Evolutionary conservation across 805 yeast species (phyloP).

Genomic region (Metschnikowia hibisci): DNA sequence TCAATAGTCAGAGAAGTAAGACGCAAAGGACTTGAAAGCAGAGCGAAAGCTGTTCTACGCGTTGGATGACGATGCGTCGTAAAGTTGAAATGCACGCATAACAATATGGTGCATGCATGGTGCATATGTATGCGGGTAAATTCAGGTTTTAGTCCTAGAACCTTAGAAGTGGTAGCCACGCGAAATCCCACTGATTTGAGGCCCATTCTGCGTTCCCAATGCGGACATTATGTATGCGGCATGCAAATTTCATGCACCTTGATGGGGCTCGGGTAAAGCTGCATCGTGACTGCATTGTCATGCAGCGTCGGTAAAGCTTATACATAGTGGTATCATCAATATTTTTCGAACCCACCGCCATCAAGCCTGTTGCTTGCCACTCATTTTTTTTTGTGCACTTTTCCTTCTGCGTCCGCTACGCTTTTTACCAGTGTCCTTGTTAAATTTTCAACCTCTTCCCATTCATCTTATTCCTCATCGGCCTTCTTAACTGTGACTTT

Average conservation of each 20-base stretch:
- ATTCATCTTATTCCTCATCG: not conserved
- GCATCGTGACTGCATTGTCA: constrained; percentile 4
- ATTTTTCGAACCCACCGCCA: constrained; percentile 4
- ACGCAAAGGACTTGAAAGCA: not conserved
- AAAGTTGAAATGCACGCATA: constrained; percentile 4
- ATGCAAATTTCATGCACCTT: not conserved
- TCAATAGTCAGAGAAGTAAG: no score
- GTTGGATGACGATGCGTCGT: constrained; percentile 3
- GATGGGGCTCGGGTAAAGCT: constrained; percentile 6
- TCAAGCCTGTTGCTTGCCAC: constrained; percentile 4
- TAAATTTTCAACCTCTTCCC: no score
- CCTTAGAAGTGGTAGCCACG: constrained; percentile 1
- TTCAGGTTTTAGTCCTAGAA: constrained; percentile 4
- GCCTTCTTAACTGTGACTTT: no score
- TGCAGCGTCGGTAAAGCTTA: constrained; percentile 5
- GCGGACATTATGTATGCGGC: constrained; percentile 1
- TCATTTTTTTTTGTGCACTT: constrained; percentile 3
- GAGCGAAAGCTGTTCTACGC: constrained; percentile 1
- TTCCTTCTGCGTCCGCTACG: constrained; percentile 1
- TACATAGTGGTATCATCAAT: constrained; percentile 6
- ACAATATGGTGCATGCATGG: constrained; percentile 2
- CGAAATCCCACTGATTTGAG: not conserved
- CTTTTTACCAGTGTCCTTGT: not conserved
- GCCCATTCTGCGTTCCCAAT: not conserved
- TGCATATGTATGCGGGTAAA: constrained; percentile 5